These are phyloP conservation scores for Geotrichum citri-aurantii DNA, from an alignment of 1,139 yeast genomes.

Conservation along the genomic window DNA sequence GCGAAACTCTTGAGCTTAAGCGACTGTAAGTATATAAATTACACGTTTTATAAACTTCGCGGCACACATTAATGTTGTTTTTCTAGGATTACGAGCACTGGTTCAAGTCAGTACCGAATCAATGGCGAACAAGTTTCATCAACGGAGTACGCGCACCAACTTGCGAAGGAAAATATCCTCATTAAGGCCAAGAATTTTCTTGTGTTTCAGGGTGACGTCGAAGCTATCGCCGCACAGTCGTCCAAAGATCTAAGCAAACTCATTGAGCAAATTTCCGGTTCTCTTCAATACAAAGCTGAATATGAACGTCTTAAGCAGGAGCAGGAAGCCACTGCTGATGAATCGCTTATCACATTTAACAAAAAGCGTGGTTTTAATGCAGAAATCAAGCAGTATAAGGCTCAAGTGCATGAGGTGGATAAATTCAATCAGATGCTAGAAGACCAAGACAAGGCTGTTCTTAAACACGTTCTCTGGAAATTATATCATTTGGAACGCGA, in stretches of 20 bases:
- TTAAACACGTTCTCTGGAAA: constrained; percentile 54
- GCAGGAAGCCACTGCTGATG: constrained; percentile 49
- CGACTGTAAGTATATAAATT: constrained; percentile 25
- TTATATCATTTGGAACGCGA: constrained; percentile 51
- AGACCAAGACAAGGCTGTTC: constrained; percentile 43
- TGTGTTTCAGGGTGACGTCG: constrained; percentile 97
- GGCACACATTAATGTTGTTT: background rate
- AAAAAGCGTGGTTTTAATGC: constrained; percentile 67
- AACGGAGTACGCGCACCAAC: constrained; percentile 55
- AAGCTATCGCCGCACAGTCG: constrained; percentile 84
- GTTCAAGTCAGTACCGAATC: constrained; percentile 64
- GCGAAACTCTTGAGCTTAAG: constrained; percentile 26
- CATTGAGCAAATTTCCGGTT: constrained; percentile 81
- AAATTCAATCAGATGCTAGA: constrained; percentile 53
- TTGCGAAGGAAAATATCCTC: constrained; percentile 77
- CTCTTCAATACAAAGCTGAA: constrained; percentile 58
- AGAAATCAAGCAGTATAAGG: constrained; percentile 75
- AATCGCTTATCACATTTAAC: constrained; percentile 59
- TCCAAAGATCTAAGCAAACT: constrained; percentile 67
- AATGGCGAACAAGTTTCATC: constrained; percentile 60
- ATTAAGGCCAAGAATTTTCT: constrained; percentile 87
- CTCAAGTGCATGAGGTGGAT: constrained; percentile 69
- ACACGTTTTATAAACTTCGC: background rate
- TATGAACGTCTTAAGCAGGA: constrained; percentile 68
- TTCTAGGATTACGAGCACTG: constrained; percentile 32